A percentile compares a stretch with the other conserved stretches of the same genome.
phyloP scores from a whole-genome alignment of 805 yeast species.

The Pichia heedii region DNA sequence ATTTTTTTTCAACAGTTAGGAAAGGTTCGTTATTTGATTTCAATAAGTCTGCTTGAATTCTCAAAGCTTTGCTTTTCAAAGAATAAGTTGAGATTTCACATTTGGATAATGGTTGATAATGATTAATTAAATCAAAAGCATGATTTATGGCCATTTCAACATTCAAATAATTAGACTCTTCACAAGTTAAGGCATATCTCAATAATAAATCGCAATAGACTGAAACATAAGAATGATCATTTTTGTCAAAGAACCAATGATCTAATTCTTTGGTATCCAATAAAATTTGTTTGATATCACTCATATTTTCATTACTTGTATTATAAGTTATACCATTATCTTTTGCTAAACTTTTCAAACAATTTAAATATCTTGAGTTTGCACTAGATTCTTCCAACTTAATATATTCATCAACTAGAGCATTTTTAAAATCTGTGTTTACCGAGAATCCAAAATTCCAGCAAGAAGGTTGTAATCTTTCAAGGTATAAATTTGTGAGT shows the following conservation, averaged over 20 bases:
- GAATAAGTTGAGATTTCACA: constrained; percentile 19
- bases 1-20: constrained; percentile 21
- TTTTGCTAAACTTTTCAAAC: constrained; percentile 25
- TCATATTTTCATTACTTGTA: constrained; percentile 11
- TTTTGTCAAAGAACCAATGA: constrained; percentile 20
- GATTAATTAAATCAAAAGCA: constrained; percentile 24
- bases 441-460: constrained; percentile 22
- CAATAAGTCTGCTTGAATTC: constrained; percentile 30
- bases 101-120: constrained; percentile 19
- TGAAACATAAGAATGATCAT: constrained; percentile 26
- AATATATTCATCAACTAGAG: constrained; percentile 32
- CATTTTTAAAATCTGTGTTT: constrained; percentile 26
- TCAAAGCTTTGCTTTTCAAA: constrained; percentile 27
- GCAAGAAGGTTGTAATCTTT: constrained; percentile 21
- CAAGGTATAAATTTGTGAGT: constrained; percentile 24
- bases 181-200: constrained; percentile 31
- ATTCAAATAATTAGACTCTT: constrained; percentile 17
- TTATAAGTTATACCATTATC: constrained; percentile 18
- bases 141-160: constrained; percentile 20
- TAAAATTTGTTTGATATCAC: constrained; percentile 16
- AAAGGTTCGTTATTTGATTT: constrained; percentile 14
- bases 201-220: constrained; percentile 30
- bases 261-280: constrained; percentile 17
- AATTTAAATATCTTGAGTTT: constrained; percentile 24
- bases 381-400: constrained; percentile 27